Conservation (phyloP, 495 filamentous ascomycete genomes). For the Penicillium arizonense region DNA sequence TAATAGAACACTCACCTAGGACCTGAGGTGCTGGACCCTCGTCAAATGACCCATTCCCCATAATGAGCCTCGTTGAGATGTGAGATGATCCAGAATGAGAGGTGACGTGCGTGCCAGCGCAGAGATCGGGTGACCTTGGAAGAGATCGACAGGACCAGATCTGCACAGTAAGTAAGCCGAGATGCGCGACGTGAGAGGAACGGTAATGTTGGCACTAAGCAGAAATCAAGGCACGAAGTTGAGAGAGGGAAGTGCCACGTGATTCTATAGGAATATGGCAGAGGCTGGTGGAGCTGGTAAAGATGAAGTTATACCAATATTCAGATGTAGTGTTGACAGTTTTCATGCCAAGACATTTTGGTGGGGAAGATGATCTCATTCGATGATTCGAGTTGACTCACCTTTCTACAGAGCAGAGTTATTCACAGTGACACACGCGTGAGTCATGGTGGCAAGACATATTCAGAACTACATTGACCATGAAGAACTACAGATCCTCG, state of each 20-base stretch:
- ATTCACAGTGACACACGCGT: too few relatives aligned
- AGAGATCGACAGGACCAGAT: constrained; percentile 35
- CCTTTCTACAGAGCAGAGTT: neutral
- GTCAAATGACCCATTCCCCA: constrained; percentile 27
- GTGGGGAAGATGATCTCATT: constrained; percentile 7
- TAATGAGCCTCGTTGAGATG: constrained; percentile 10
- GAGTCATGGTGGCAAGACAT: too few relatives aligned
- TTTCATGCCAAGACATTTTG: constrained; percentile 5
- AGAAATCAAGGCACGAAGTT: neutral
- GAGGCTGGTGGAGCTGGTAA: neutral
- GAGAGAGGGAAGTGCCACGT: neutral
- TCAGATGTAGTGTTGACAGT: neutral
- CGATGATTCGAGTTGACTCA: constrained; percentile 10
- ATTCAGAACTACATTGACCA: too few relatives aligned
- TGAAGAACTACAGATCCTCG: too few relatives aligned
- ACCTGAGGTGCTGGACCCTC: constrained; percentile 22
- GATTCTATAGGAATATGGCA: neutral
- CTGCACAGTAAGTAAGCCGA: constrained; percentile 20
- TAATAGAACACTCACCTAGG: constrained; percentile 19
- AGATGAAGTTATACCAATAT: constrained; percentile 1
- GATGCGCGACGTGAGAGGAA: constrained; percentile 8
- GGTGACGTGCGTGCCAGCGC: constrained; percentile 38
- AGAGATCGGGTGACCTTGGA: constrained; percentile 42
- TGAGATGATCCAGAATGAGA: constrained; percentile 8
- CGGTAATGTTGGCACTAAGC: constrained; percentile 1